Percentiles rank a stretch among this genome's conserved stretches.
Evolutionary conservation across 352 stramenopile species (phyloP).

Genomic region (Globisporangium spinosum): DNA sequence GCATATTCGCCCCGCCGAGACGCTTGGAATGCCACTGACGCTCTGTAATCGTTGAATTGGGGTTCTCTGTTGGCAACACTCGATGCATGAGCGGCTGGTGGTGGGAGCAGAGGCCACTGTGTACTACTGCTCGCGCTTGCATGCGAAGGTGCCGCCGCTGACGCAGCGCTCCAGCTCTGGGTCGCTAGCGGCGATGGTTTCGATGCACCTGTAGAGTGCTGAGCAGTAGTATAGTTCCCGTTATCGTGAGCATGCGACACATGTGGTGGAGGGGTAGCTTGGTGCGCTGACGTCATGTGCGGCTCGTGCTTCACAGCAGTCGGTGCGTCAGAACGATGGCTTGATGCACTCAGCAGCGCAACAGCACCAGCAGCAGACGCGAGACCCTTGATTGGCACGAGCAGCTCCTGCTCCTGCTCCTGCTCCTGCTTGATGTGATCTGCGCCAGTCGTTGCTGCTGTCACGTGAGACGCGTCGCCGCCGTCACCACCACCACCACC

Average conservation of each 20-base stretch:
- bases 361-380: no score
- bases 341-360: no score
- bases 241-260: no score
- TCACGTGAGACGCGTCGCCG: background rate
- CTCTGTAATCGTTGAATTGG: background rate
- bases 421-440: background rate
- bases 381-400: background rate
- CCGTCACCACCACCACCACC: background rate
- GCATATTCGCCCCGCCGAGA: background rate
- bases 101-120: background rate
- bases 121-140: background rate
- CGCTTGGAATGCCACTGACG: background rate
- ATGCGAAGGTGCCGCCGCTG: background rate
- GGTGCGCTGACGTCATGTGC: background rate
- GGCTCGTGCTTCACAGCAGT: background rate
- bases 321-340: no score
- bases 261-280: background rate
- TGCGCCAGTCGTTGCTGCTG: background rate
- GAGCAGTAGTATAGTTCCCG: no score
- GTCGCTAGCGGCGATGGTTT: background rate
- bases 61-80: background rate
- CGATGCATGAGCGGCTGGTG: background rate
- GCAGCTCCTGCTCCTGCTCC: background rate
- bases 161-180: background rate
- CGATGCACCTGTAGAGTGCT: no score